Evolutionary conservation across 352 stramenopile genomes (phyloP).

Genomic region (Pythium insidiosum): DNA sequence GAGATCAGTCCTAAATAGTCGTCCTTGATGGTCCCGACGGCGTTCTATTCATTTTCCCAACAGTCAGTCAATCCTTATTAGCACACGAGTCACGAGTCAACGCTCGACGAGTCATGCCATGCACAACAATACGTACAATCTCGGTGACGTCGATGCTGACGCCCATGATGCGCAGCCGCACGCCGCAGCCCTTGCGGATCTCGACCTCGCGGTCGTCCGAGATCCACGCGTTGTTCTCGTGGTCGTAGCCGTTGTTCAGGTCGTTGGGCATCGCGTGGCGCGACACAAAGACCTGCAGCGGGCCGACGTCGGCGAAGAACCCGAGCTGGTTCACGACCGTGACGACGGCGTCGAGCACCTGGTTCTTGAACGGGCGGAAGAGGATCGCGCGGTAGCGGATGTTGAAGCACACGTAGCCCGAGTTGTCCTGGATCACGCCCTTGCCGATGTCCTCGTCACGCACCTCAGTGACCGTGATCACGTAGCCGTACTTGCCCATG

Average conservation of each 20-base stretch:
- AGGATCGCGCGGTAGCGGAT: slow-evolving; percentile 96
- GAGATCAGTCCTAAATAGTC: slow-evolving; percentile 97
- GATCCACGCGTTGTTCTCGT: slow-evolving; percentile 96
- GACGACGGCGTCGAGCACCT: slow-evolving; percentile 97
- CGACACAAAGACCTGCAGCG: slow-evolving; percentile 96
- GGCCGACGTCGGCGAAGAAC: slow-evolving; percentile 95
- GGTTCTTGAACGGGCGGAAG: slow-evolving; percentile 96
- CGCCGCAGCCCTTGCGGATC: slow-evolving; percentile 93
- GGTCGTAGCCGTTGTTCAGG: slow-evolving; percentile 93
- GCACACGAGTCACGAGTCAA: slow-evolving; percentile 3
- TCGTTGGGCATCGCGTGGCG: slow-evolving; percentile 93
- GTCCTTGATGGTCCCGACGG: slow-evolving; percentile 97
- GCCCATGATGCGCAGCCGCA: slow-evolving; percentile 96
- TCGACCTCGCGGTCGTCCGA: slow-evolving; percentile 96
- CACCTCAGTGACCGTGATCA: slow-evolving; percentile 96
- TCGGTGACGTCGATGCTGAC: slow-evolving; percentile 95
- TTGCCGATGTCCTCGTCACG: slow-evolving; percentile 95
- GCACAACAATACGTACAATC: slow-evolving; percentile 49
- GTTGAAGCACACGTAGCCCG: slow-evolving; percentile 94
- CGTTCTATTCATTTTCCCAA: slow-evolving; percentile 51
- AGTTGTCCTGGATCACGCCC: slow-evolving; percentile 97
- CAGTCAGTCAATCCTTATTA: slow-evolving; percentile 1
- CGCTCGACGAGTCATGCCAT: slow-evolving; percentile 2
- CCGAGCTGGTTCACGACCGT: slow-evolving; percentile 94
- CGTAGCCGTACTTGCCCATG: slow-evolving; percentile 95